phyloP scores from a whole-genome alignment of 768 basidiomycete species.

The Lactarius tabidus region DNA sequence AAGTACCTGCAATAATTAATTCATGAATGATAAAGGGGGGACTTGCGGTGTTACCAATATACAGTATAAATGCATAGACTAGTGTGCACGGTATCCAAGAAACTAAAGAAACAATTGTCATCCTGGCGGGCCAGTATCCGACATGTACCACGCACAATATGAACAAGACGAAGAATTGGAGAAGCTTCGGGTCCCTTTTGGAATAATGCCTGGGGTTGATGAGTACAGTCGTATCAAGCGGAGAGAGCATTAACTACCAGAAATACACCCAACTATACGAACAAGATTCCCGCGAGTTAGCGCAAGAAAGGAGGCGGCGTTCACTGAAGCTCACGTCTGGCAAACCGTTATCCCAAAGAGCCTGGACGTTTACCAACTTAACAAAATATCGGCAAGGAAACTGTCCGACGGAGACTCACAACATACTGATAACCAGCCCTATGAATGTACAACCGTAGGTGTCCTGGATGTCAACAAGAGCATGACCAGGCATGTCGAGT shows the following conservation, averaged over 20 bases:
- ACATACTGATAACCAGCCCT: constrained; percentile 1
- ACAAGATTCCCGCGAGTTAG: neutral
- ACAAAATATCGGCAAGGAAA: neutral
- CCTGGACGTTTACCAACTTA: neutral
- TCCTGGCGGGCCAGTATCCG: neutral
- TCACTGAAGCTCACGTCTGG: constrained; percentile 5
- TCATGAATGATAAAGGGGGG: neutral
- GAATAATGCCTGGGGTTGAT: neutral
- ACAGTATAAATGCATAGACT: constrained; percentile 43
- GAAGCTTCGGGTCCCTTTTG: neutral
- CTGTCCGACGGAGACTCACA: neutral
- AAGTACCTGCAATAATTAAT: constrained; percentile 38
- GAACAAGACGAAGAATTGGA: neutral
- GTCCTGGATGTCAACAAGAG: constrained; percentile 1
- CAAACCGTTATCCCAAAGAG: constrained; percentile 3
- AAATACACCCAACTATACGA: constrained; percentile 8
- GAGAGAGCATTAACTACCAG: neutral
- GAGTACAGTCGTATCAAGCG: neutral
- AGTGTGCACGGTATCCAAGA: constrained; percentile 45
- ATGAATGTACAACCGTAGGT: constrained; percentile 3
- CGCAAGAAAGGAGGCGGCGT: neutral
- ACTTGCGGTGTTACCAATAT: constrained; percentile 41
- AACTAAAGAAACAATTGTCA: constrained; percentile 26
- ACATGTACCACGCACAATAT: neutral
- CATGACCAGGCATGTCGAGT: neutral